Evolutionary conservation across 2,329 filamentous ascomycete genomes (phyloP), one percentile per base, ranked within the genome.

Genomic region (Aspergillus sp.): DNA sequence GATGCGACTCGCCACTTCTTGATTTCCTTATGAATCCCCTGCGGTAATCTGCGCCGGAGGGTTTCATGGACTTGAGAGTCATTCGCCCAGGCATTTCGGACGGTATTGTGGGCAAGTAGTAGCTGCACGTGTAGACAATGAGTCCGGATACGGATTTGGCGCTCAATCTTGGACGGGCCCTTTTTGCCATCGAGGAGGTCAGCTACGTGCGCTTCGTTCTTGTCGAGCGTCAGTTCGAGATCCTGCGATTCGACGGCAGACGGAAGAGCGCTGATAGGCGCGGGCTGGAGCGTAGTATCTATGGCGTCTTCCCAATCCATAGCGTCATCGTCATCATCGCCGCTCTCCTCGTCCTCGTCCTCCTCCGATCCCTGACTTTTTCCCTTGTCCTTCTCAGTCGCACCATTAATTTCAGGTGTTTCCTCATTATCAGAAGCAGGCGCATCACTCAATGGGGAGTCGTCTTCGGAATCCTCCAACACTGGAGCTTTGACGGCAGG

Each of bases 61-160:
- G 83, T 85, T 9, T 83, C 81, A 52, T 93, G 88, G 0, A 94
- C 76, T 52, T 86, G 80, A 3, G 77, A 66, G 58, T 97, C 87
- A 56, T 88, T 88, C 17, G 90, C 71, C 85, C 91, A 97, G 0
- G 81, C 76, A 64, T 97, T 96, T 38, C 88, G 82, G 12, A 93
- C 69, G 0, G 88, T 81, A 62, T 97, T 97, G 64, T 97, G 90
- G 77, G 86, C 96, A 50, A 98, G 78, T 13, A 98, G 73, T 45
- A 83, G 81, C 63, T 94, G 84, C 2, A 97, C 90, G 67, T 98
- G 93, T 56, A 95, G 77, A 57, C 88, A 87, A 67, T 98, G 93
- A 0, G 89, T 90, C 3, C 83, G 78, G 30, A 84, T 79, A 22
- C 93, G 80, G 48, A 91, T 86, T 51, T 83, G 80, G 45, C 88